Evolutionary conservation across 371 early-diverging fungal genomes (phyloP).

Genomic region (Mucor mucedo): DNA sequence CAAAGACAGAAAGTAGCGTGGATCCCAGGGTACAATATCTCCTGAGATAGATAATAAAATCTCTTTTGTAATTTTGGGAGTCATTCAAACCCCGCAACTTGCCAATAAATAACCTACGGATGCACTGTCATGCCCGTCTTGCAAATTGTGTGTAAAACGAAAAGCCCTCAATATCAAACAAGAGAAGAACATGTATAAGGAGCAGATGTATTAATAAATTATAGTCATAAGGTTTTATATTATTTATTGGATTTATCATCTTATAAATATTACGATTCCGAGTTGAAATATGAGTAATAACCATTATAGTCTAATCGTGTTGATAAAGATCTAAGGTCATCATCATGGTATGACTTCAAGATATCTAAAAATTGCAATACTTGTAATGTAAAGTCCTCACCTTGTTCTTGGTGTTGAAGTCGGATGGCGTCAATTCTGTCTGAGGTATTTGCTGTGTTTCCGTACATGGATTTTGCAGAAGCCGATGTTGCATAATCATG

Average conservation of each 20-base stretch:
- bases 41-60: too few species aligned
- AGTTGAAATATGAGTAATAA: slow-evolving; percentile 51
- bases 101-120: too few species aligned
- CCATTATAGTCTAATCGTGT: slow-evolving; percentile 84
- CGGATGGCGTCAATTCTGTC: slow-evolving; percentile 39
- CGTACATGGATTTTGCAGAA: background rate
- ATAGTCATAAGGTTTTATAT: background rate
- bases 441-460: background rate
- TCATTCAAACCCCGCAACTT: too few species aligned
- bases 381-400: slow-evolving; percentile 27
- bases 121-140: too few species aligned
- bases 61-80: too few species aligned
- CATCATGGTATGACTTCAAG: slow-evolving; percentile 70
- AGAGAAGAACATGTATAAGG: too few species aligned
- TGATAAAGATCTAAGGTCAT: slow-evolving; percentile 70
- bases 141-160: too few species aligned
- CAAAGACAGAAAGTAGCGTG: too few species aligned
- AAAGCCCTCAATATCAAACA: too few species aligned
- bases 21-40: too few species aligned
- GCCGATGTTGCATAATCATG: slow-evolving; percentile 29
- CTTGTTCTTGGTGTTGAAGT: slow-evolving; percentile 36
- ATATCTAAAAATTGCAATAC: slow-evolving; percentile 54
- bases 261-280: background rate
- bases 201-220: background rate
- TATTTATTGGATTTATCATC: background rate